These are phyloP conservation scores for Curvularia eragrostidis DNA, from an alignment of 2,329 filamentous ascomycete genomes.

Conservation along the genomic window DNA sequence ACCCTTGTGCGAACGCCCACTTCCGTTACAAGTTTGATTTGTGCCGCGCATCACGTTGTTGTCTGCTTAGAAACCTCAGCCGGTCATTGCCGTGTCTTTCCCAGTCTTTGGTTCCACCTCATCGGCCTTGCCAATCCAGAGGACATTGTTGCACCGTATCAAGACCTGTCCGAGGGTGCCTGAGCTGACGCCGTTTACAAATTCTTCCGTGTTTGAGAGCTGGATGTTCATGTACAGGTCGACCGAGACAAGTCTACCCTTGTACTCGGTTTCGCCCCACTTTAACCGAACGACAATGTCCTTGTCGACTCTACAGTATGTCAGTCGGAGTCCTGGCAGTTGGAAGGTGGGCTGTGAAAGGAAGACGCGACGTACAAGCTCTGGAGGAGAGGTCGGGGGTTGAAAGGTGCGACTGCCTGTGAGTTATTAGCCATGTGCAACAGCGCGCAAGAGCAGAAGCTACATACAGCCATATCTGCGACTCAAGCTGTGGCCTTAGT, in stretches of 20 bases:
- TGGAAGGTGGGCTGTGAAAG: not conserved
- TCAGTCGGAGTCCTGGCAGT: conserved; percentile 14
- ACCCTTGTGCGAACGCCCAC: not conserved
- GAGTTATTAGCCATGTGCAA: conserved; percentile 23
- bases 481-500: conserved; percentile 7
- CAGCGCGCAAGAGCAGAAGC: no score
- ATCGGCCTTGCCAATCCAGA: conserved; percentile 77
- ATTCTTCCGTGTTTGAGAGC: conserved; percentile 88
- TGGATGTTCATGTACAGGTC: conserved; percentile 99
- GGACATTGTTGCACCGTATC: conserved; percentile 98
- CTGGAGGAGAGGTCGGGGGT: conserved; percentile 96
- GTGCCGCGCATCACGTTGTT: conserved; percentile 7
- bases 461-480: conserved; percentile 50
- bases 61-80: conserved; percentile 34
- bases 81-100: conserved; percentile 51
- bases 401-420: conserved; percentile 76
- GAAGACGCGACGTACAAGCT: conserved; percentile 70
- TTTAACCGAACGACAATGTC: conserved; percentile 91
- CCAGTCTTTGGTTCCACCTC: conserved; percentile 52
- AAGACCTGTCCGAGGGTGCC: conserved; percentile 88
- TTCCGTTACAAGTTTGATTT: not conserved
- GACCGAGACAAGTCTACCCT: conserved; percentile 87
- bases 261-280: conserved; percentile 98
- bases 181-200: conserved; percentile 83
- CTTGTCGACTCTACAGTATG: conserved; percentile 74